Base-by-base conservation (phyloP, 306 rosid species). In the Castanospermum australe region DNA sequence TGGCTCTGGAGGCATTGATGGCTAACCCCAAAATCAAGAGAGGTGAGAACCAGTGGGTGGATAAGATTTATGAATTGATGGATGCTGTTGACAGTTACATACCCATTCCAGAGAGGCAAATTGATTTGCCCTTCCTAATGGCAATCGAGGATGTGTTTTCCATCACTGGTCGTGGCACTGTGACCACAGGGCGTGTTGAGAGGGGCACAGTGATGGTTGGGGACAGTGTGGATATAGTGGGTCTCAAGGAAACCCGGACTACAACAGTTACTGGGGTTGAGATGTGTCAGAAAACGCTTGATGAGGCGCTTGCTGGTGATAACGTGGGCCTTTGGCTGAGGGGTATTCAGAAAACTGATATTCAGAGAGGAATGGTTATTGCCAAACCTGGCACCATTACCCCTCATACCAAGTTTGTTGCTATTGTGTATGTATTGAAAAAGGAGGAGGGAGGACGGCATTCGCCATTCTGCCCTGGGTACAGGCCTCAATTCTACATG, bases 361-460 rank as follows among this genome's bases (percentile, higher is more conserved):
- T 71, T 36, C 52, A 78, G 59, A 83, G 83, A 73, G 86, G 86
- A 17, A 78, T 83, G 86, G 83, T 72, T 62, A 69, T 59, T 4
- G 68, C 79, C 4, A 83, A 83, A 30, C 86, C 76, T 2, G 66
- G 76, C 3, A 67, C 76, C 57, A 83, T 83, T 1, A 78, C 33
- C 2, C 83, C 83, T 2, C 83, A 77, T 28, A 71, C 76, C 0
- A 78, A 77, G 76, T 83, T 77, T 59, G 69, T 8, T 56, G 86
- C 86, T 24, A 9, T 78, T 42, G 76, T 78, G n/a, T 83, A 83
- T 72, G 86, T 78, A 65, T 30, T 78, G 66, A 83, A 67, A 51
- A 72, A 77, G 71, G 83, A 83, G 39, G 80, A 78, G 11, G 83
- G 79, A 4, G 86, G 86, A 28, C 71, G 86, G 57, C 86, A 83